Conservation (phyloP, 164 flowering plant species). For the Umbellularia californica region DNA sequence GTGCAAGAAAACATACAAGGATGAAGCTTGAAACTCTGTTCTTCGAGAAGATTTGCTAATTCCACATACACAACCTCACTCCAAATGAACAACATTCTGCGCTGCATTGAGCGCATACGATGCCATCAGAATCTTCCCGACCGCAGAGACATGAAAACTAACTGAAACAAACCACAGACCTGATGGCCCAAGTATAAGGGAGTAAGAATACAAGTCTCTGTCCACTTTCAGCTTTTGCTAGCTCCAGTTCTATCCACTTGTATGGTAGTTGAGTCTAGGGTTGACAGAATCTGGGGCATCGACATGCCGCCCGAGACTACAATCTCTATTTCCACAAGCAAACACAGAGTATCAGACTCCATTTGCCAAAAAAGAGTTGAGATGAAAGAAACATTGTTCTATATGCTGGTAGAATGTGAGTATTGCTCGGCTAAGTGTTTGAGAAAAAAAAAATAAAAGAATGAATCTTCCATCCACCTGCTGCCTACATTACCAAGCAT, state of each 20-base stretch:
- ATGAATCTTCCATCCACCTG: neutral
- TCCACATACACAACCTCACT: neutral
- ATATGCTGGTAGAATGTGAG: neutral
- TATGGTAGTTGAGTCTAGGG: slow-evolving; percentile 38
- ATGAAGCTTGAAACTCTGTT: neutral
- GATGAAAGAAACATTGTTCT: neutral
- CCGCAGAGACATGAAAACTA: neutral
- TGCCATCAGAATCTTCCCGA: slow-evolving; percentile 2
- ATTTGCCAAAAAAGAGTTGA: neutral
- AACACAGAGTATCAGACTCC: neutral
- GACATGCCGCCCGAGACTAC: slow-evolving; percentile 82
- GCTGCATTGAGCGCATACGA: neutral
- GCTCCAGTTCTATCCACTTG: slow-evolving; percentile 45
- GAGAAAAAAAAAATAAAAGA: neutral
- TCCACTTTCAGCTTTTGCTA: slow-evolving; percentile 32
- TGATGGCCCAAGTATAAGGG: neutral
- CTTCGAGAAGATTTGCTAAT: neutral
- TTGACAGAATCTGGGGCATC: slow-evolving; percentile 69
- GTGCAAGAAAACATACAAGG: neutral
- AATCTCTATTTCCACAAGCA: slow-evolving; percentile 44
- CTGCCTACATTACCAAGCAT: too few relatives aligned
- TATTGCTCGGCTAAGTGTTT: neutral
- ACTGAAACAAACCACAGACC: neutral
- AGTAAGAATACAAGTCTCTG: neutral
- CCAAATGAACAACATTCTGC: neutral